Evolutionary conservation across 352 stramenopile genomes (phyloP).

Genomic region (Globisporangium mamillatum): DNA sequence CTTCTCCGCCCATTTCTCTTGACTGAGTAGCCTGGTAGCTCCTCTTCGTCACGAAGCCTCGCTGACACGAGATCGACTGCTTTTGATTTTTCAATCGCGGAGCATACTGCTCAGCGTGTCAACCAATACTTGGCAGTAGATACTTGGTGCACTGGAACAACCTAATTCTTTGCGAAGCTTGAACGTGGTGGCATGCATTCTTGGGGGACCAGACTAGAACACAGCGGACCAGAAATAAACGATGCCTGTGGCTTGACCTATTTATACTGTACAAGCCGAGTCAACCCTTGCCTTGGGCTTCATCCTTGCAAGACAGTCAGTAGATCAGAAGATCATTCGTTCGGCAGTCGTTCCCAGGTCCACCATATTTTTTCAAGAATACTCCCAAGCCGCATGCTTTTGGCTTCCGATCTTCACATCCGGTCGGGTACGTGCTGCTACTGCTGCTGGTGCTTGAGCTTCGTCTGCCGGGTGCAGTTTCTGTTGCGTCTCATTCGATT

Average conservation of each 20-base stretch:
- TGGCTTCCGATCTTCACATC: too few relatives aligned
- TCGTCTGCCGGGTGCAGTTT: neutral
- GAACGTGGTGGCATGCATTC: too few relatives aligned
- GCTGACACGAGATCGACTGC: neutral
- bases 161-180: neutral
- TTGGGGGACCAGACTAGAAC: too few relatives aligned
- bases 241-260: too few relatives aligned
- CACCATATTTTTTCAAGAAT: neutral
- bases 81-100: conserved; percentile 1
- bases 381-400: too few relatives aligned
- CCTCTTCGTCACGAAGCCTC: neutral
- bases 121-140: neutral
- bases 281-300: neutral
- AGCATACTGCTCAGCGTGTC: conserved; percentile 2
- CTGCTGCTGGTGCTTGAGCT: neutral
- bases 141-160: neutral
- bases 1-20: neutral
- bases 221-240: too few relatives aligned
- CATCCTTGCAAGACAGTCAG: neutral
- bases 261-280: neutral
- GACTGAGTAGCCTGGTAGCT: neutral
- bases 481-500: too few relatives aligned
- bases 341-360: neutral
- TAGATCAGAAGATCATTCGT: neutral
- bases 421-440: neutral